Conservation (phyloP, 768 basidiomycete genomes). For the Phaffia tasmanica region DNA sequence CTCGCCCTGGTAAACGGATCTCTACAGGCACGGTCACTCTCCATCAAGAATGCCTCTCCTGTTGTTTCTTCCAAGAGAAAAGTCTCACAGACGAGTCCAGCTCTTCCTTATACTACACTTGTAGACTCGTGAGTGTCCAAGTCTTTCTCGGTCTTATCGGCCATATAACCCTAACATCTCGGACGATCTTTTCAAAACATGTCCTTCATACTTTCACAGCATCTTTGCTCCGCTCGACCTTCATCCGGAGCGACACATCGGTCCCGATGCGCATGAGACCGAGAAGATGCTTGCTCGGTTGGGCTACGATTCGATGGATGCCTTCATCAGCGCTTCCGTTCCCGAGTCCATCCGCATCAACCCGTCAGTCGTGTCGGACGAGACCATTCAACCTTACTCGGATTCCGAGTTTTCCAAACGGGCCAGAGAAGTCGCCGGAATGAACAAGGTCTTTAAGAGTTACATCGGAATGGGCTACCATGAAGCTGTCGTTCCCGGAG, state of each 20-base stretch:
- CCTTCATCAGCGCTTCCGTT: slow-evolving; percentile 71
- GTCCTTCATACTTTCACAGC: background rate
- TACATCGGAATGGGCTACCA: slow-evolving; percentile 99
- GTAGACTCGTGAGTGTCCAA: slow-evolving; percentile 19
- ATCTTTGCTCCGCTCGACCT: slow-evolving; percentile 78
- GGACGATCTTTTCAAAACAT: background rate
- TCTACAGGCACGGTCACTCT: too few relatives aligned
- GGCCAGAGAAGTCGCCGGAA: slow-evolving; percentile 61
- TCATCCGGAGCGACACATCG: slow-evolving; percentile 82
- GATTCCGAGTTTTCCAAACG: slow-evolving; percentile 71
- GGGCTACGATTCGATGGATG: slow-evolving; percentile 78
- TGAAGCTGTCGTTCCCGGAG: slow-evolving; percentile 85
- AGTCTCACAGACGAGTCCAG: background rate
- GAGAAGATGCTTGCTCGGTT: slow-evolving; percentile 68
- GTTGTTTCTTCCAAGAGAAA: too few relatives aligned
- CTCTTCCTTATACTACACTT: slow-evolving; percentile 8
- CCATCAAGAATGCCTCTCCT: too few relatives aligned
- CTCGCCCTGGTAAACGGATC: too few relatives aligned
- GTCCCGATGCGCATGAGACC: slow-evolving; percentile 73
- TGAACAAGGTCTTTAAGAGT: slow-evolving; percentile 74
- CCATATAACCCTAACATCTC: background rate
- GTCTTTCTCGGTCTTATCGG: background rate
- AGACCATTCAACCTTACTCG: slow-evolving; percentile 61
- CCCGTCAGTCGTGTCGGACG: slow-evolving; percentile 50
- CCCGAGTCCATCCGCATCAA: slow-evolving; percentile 65